Percentiles rank a stretch among this genome's conserved stretches.
Conservation (phyloP, 306 rosid genomes). For the Crataegus laevigata region DNA sequence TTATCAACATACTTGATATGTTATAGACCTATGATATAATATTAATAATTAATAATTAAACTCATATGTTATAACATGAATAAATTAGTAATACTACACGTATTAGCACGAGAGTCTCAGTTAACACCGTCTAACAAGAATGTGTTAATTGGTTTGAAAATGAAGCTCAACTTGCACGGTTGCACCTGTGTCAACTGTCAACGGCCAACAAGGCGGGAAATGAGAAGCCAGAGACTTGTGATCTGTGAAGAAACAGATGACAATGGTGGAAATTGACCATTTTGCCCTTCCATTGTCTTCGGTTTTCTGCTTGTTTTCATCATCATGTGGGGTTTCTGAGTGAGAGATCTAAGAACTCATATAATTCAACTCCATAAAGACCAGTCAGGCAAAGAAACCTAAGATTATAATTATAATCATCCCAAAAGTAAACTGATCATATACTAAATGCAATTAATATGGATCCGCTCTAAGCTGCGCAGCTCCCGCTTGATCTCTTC, state of each 20-base stretch:
- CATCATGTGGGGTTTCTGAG: not conserved
- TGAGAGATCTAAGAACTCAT: not conserved
- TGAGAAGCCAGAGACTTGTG: not conserved
- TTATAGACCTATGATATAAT: too few species aligned
- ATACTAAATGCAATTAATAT: slow-evolving; percentile 25
- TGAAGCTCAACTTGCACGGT: not conserved
- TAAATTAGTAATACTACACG: too few species aligned
- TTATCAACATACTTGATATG: too few species aligned
- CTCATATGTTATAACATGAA: too few species aligned
- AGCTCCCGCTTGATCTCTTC: slow-evolving; percentile 40
- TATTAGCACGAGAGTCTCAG: too few species aligned
- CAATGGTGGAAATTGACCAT: not conserved
- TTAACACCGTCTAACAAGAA: not conserved
- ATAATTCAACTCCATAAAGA: not conserved
- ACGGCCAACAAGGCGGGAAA: slow-evolving; percentile 3
- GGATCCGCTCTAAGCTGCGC: slow-evolving; percentile 64
- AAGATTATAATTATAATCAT: not conserved
- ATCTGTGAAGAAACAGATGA: not conserved
- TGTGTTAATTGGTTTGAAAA: not conserved
- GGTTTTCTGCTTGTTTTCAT: not conserved
- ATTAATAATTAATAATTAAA: too few species aligned
- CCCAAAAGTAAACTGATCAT: not conserved
- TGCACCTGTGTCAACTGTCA: not conserved
- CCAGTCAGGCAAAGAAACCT: not conserved
- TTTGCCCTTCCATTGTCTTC: slow-evolving; percentile 2